Evolutionary conservation across 75 land plant species (phyloP).

Genomic region (Cryptomeria japonica): DNA sequence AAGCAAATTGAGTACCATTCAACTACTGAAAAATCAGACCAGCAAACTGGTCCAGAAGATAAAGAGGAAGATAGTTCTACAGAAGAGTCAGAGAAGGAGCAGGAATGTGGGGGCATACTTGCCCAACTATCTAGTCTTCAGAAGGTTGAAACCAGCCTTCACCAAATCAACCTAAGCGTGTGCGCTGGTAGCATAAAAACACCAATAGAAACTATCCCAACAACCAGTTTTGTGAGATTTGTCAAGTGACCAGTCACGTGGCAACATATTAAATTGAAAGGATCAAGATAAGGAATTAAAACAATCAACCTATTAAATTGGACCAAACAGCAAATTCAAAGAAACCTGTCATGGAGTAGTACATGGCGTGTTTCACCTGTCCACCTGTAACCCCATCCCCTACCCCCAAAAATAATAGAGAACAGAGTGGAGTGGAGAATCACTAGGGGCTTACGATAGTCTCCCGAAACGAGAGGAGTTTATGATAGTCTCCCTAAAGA

Average conservation of each 20-base stretch:
- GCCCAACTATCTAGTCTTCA: too few relatives aligned
- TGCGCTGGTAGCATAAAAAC: neutral
- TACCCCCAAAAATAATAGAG: neutral
- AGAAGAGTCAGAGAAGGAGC: too few relatives aligned
- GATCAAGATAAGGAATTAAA: neutral
- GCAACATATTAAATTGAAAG: neutral
- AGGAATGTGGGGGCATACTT: too few relatives aligned
- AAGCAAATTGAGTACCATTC: too few relatives aligned
- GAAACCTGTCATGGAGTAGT: neutral
- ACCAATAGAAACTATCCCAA: neutral
- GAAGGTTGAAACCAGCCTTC: neutral
- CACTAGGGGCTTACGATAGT: too few relatives aligned
- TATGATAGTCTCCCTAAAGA: too few relatives aligned
- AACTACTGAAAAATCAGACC: too few relatives aligned
- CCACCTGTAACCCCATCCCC: neutral
- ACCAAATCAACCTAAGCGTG: neutral
- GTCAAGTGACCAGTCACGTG: neutral
- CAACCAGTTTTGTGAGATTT: neutral
- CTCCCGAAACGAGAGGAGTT: too few relatives aligned
- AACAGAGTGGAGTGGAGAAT: neutral
- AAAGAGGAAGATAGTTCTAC: too few relatives aligned
- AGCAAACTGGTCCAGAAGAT: too few relatives aligned
- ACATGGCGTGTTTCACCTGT: neutral
- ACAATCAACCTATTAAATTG: neutral
- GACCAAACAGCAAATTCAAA: neutral